phyloP scores from a whole-genome alignment of 345 rosid species.

The Citrus mangshanensis region DNA sequence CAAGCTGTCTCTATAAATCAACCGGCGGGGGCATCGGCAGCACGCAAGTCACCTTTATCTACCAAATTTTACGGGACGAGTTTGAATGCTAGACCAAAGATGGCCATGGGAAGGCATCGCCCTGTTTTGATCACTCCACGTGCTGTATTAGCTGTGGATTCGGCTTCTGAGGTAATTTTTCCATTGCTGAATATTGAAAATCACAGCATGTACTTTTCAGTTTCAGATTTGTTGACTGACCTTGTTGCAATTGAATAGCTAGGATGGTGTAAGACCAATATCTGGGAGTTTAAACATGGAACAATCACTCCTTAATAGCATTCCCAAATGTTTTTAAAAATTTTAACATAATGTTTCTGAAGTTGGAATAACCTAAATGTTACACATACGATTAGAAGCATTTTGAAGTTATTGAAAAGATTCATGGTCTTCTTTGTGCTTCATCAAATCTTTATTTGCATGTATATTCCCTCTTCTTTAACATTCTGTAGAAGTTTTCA shows the following conservation, averaged over 20 bases:
- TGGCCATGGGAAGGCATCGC: slow-evolving; percentile 32
- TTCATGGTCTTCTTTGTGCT: background rate
- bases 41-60: slow-evolving; percentile 35
- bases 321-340: background rate
- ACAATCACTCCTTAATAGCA: background rate
- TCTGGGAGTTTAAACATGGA: background rate
- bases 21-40: background rate
- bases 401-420: background rate
- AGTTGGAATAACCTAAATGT: background rate
- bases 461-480: background rate
- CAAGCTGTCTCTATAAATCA: slow-evolving; percentile 41
- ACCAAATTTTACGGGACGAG: slow-evolving; percentile 44
- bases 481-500: background rate
- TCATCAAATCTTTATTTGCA: background rate
- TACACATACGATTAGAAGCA: background rate
- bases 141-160: slow-evolving; percentile 72
- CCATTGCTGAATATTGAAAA: background rate
- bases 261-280: background rate
- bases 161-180: slow-evolving; percentile 58
- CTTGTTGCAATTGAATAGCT: background rate
- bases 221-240: background rate
- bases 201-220: slow-evolving; percentile 6
- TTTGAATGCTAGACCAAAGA: slow-evolving; percentile 32
- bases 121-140: slow-evolving; percentile 40
- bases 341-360: background rate